These are phyloP conservation scores for Starmerella stigmatis DNA, from an alignment of 805 yeast species.

Conservation along the genomic window DNA sequence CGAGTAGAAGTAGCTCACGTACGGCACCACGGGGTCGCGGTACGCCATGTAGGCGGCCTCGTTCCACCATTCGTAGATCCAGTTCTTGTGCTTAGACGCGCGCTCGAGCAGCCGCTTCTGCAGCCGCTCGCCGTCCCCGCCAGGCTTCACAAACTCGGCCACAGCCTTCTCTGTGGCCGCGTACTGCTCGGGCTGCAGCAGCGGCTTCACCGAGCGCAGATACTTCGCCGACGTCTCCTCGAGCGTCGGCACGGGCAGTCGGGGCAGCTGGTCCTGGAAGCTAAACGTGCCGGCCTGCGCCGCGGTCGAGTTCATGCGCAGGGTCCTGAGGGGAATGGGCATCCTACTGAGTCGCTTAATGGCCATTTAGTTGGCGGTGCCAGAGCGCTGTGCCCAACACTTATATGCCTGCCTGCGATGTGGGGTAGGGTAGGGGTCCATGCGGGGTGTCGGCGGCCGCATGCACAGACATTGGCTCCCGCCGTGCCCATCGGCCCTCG, in stretches of 20 bases:
- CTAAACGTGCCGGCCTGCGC: constrained; percentile 44
- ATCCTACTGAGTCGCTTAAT: constrained; percentile 4
- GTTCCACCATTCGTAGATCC: constrained; percentile 92
- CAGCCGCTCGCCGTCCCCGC: constrained; percentile 55
- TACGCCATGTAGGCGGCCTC: constrained; percentile 82
- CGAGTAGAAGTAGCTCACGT: constrained; percentile 78
- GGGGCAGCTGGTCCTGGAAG: constrained; percentile 64
- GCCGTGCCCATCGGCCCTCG: no score
- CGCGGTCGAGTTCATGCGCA: constrained; percentile 29
- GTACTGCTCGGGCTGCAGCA: constrained; percentile 41
- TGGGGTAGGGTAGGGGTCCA: constrained; percentile 3
- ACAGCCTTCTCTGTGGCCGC: constrained; percentile 47
- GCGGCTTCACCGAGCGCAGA: constrained; percentile 64
- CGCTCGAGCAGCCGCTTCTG: constrained; percentile 55
- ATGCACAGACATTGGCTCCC: no score
- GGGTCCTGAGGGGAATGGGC: constrained; percentile 3
- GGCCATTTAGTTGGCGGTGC: constrained; percentile 2
- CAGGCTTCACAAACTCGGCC: constrained; percentile 50
- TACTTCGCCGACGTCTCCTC: constrained; percentile 60
- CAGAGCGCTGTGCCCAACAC: not conserved
- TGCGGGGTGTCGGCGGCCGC: not conserved
- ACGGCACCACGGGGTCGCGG: constrained; percentile 91
- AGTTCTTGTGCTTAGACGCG: constrained; percentile 56
- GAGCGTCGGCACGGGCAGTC: constrained; percentile 77
- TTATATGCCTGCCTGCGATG: not conserved